Base-by-base conservation (phyloP, 2,329 filamentous ascomycete species). In the Aspergillus sp. region DNA sequence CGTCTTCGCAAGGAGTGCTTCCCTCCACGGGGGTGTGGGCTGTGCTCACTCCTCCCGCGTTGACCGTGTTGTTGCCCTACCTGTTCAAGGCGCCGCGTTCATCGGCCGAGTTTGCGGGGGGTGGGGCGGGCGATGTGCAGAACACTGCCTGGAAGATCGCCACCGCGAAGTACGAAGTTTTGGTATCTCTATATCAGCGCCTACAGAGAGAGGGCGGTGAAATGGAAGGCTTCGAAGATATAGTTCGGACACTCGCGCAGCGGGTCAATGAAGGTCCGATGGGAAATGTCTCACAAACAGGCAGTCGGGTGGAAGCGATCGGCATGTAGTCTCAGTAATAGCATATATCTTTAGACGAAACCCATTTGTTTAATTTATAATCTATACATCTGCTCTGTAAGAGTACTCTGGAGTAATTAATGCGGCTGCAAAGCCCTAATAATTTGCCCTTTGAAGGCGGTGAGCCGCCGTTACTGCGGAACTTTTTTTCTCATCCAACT, bases 91-190 rank as follows among this genome's bases (percentile, higher is more conserved):
- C 81, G 3, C 77, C 82, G 1, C 77, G 79, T 26, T 79, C 77
- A 0, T 83, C 82, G 54, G 76, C 78, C 11, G 82, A 82, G 49
- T 73, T 84, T n/a, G 81, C 83, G 0, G 80, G 79, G 13, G 72
- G 74, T 35, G 82, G 82, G 9, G 72, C 77, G 9, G 80, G 79
- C 2, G 82, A 84, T 60, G 69, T 77, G 1, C 79, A 84, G 60
- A 81, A 77, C 56, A 75, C 79, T 1, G 80, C 82, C 3, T 84
- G 81, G 68, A 76, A 78, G 55, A 74, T 85, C 40, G 81, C 81
- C 1, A 76, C 73, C 44, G 78, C 80, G 0, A 84, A 83, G 59
- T 82, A 82, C 57, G 82, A 83, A 50, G 78, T 78, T 2, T 59
- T 85, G 45, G 75, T 76, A 14, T 73, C 74, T 4, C 64, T 85